Evolutionary conservation across 1,139 yeast genomes (phyloP), one percentile per base, ranked within the genome.

Genomic region (Blastobotrys aristatus): DNA sequence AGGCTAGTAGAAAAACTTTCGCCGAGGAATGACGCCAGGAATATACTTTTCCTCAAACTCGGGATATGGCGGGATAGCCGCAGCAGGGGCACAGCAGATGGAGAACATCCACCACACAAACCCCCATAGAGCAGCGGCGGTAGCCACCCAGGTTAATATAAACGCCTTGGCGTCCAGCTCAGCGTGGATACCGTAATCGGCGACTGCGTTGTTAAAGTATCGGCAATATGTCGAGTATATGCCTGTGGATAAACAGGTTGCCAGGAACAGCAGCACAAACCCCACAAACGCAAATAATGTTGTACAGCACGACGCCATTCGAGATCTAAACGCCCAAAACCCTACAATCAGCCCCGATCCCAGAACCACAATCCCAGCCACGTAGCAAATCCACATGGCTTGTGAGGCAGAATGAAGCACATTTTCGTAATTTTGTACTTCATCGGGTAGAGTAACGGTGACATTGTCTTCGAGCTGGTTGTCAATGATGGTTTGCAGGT

Each of bases 401-500:
- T 69, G 67, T 7, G 78, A 72, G 4, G 73, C 74, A 51, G 50
- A 65, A 49, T 54, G 66, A 49, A 63, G 74, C 36, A 63, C 70
- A 46, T 47, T 63, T 53, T 55, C 68, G 52, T 67, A 68, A 39
- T 62, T 53, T 20, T 58, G 54, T 16, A 73, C 54, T 2, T 59
- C 54, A 2, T 53, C 48, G 13, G 77, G 76, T 27, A 74, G 51
- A 55, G 55, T 53, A 40, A 52, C 51, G 17, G 50, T 34, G 21
- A 53, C 51, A 4, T 57, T 50, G 42, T 61, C 53, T 41, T 67
- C 67, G 43, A 78, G 57, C 53, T 75, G 75, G 29, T 66, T 61
- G 51, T 71, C 71, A 48, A 82, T 55, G 32, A 83, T 60, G 2
- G 65, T 62, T 29, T 74, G 65, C 2, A 86, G 81, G 60, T 83